Base-by-base conservation (phyloP, 148 eudicot species). In the Vaccinium darrowii region DNA sequence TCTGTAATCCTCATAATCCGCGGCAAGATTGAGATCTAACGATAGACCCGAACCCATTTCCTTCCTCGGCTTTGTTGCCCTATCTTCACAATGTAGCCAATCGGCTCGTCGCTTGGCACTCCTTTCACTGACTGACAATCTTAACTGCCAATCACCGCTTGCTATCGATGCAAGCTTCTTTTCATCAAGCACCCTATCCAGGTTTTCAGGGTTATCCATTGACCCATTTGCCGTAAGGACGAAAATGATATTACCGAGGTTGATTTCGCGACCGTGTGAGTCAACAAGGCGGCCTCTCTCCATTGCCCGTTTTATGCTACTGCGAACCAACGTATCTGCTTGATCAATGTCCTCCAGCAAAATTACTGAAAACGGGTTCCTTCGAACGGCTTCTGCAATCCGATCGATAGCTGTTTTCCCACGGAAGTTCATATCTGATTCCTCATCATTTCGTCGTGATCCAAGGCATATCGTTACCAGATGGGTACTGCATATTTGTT, bases 231-330 rank as follows among this genome's bases (percentile, higher is more conserved):
- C 91, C 0, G 99, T 94, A 27, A 97, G 85, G 27, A 97, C 72
- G 85, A 97, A 97, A 53, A 94, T 84, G 25, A 95, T 90, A 89
- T 95, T 97, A 0, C 99, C 95, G 0, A 97, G 95, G 69, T 95
- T 91, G 83, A 95, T 94, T 65, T 97, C 99, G 6, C 99, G 96
- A 25, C 99, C 96, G 67, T 95, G 92, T 77, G 99, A 95, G 85
- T 97, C 98, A 0, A 91, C 85, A 39, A 97, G 89, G 60, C 96
- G 88, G 4, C 99, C 98, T 84, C 94, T 89, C 53, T 97, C 98
- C 89, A 97, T 95, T 0, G 99, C 98, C 14, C 94, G 91, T 80
- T 92, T 95, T 78, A 97, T 92, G 81, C 81, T 94, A 75, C 95
- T 98, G 2, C 94, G 91, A 11, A 95, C 85, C 8, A 94, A 39